A percentile compares a stretch with the other conserved stretches of the same genome.
These are phyloP conservation scores for Blastobotrys arbuscula DNA, from an alignment of 1,139 yeast genomes.

Conservation along the genomic window DNA sequence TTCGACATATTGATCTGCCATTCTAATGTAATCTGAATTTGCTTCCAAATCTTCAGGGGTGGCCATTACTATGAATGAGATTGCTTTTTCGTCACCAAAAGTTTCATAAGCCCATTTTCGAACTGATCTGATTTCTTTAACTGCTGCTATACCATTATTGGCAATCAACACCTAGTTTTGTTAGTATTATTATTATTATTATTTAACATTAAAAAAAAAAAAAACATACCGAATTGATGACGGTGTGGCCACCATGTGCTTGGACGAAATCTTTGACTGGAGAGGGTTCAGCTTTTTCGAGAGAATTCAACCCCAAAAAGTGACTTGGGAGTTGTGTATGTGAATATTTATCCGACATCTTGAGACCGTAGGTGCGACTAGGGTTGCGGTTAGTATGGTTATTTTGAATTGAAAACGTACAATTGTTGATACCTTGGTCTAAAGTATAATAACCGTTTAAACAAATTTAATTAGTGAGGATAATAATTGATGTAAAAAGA, in stretches of 20 bases:
- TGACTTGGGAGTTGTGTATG: slow-evolving; percentile 50
- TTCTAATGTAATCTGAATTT: slow-evolving; percentile 94
- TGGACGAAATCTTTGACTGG: slow-evolving; percentile 81
- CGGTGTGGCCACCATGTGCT: slow-evolving; percentile 90
- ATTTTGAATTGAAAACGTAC: not conserved
- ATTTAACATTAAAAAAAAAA: too few species aligned
- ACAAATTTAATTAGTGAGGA: too few species aligned
- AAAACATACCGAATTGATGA: slow-evolving; percentile 59
- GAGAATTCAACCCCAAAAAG: slow-evolving; percentile 74
- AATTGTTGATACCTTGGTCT: slow-evolving; percentile 1
- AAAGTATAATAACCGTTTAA: slow-evolving; percentile 1
- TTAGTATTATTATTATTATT: not conserved
- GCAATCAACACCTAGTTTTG: slow-evolving; percentile 64
- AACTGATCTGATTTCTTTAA: slow-evolving; percentile 92
- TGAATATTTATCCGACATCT: slow-evolving; percentile 21
- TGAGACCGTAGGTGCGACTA: slow-evolving; percentile 4
- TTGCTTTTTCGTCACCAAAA: slow-evolving; percentile 89
- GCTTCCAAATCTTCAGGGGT: slow-evolving; percentile 97
- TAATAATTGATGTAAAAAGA: too few species aligned
- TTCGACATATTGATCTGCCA: slow-evolving; percentile 98
- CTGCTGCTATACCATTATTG: slow-evolving; percentile 98
- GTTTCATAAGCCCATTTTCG: slow-evolving; percentile 99
- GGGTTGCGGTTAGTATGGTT: not conserved
- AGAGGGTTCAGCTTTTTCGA: slow-evolving; percentile 65
- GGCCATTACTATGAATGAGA: slow-evolving; percentile 96